phyloP scores from a whole-genome alignment of 2,329 filamentous ascomycete species.

The Raffaelea arxii region DNA sequence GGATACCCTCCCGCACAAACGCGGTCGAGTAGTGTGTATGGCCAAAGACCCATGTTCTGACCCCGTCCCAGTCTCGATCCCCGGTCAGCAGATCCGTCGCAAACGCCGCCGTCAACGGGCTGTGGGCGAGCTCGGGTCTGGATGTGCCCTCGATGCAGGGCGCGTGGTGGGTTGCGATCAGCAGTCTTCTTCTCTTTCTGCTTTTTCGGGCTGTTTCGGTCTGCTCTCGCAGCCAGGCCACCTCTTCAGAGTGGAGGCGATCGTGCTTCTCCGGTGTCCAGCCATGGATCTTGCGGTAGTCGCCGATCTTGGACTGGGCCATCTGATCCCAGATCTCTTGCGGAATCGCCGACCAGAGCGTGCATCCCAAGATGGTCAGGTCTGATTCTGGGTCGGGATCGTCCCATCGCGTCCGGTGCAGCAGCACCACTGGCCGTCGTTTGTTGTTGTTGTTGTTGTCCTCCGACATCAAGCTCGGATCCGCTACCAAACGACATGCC shows the following conservation, averaged over 20 bases:
- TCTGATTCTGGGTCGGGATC: not conserved
- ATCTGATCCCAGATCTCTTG: slow-evolving; percentile 28
- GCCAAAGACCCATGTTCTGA: slow-evolving; percentile 35
- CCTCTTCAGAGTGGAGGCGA: slow-evolving; percentile 32
- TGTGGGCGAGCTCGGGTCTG: slow-evolving; percentile 35
- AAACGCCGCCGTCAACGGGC: slow-evolving; percentile 39
- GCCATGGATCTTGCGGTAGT: slow-evolving; percentile 39
- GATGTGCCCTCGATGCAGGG: slow-evolving; percentile 40
- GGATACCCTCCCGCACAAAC: slow-evolving; percentile 21
- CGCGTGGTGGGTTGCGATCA: slow-evolving; percentile 47
- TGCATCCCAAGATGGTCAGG: slow-evolving; percentile 40
- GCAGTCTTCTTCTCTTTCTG: slow-evolving; percentile 3
- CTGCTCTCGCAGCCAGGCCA: slow-evolving; percentile 37
- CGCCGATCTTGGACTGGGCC: slow-evolving; percentile 34
- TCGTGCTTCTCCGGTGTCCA: slow-evolving; percentile 34
- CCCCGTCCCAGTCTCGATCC: slow-evolving; percentile 18
- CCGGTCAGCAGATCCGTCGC: slow-evolving; percentile 34
- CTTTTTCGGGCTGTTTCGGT: slow-evolving; percentile 16
- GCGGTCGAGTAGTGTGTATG: slow-evolving; percentile 37
- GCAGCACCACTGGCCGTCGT: not conserved
- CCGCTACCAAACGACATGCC: slow-evolving; percentile 1
- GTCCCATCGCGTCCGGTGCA: not conserved
- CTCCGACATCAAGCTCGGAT: not conserved
- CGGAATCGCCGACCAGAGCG: slow-evolving; percentile 44
- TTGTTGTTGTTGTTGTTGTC: too few species aligned